A percentile compares a stretch with the other conserved stretches of the same genome.
Conservation (phyloP, 257 asterid genomes). For the Lycium ferocissimum region DNA sequence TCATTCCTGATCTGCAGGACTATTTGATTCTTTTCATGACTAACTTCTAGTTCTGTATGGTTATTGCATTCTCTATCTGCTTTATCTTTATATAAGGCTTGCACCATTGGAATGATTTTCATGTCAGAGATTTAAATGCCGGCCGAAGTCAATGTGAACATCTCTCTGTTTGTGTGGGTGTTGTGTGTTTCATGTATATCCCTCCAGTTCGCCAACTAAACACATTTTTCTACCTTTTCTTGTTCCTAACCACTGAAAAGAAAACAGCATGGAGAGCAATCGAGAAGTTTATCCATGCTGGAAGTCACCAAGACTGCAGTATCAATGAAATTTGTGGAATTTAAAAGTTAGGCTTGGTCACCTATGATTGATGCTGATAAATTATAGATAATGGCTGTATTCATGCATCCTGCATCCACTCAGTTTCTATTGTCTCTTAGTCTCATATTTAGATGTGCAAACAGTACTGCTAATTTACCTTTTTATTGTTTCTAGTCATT, state of each 20-base stretch:
- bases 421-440: conserved; percentile 14
- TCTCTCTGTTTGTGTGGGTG: neutral
- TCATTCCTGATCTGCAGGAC: conserved; percentile 14
- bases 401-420: neutral
- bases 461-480: neutral
- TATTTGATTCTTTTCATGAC: neutral
- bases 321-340: conserved; percentile 15
- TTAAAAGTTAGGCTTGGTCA: neutral
- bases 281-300: conserved; percentile 13
- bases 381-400: neutral
- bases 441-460: neutral
- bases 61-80: conserved; percentile 8
- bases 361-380: conserved; percentile 10
- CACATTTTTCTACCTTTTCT: neutral
- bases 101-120: conserved; percentile 15
- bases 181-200: conserved; percentile 1
- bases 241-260: neutral
- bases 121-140: neutral
- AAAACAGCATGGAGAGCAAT: neutral
- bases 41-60: conserved; percentile 1
- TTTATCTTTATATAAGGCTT: neutral
- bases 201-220: neutral
- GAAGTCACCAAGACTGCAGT: neutral
- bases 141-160: conserved; percentile 8
- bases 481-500: neutral